phyloP scores from a whole-genome alignment of 192 early-diverging fungal species.

The Oehlia diaphana region DNA sequence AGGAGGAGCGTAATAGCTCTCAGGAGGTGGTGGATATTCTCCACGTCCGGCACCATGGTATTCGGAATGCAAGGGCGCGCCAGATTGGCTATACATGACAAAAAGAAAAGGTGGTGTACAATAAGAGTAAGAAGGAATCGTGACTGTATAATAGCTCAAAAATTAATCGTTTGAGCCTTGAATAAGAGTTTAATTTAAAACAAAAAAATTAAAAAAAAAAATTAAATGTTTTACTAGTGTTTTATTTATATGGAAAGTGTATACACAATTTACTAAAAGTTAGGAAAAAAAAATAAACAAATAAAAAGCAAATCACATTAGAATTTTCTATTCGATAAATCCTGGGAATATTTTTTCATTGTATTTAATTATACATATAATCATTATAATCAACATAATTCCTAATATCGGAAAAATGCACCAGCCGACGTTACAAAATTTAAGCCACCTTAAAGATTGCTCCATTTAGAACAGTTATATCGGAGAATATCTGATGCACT shows the following conservation, averaged over 20 bases:
- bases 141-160: background rate
- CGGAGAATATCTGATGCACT: too few relatives aligned
- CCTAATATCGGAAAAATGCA: background rate
- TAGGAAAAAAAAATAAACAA: background rate
- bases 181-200: background rate
- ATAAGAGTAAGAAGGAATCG: background rate
- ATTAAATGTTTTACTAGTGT: background rate
- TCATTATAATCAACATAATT: too few relatives aligned
- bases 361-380: too few relatives aligned
- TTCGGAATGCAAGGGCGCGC: background rate
- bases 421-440: background rate
- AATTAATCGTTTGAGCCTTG: background rate
- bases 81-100: background rate
- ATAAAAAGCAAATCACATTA: background rate
- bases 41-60: conserved; percentile 13
- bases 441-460: too few relatives aligned
- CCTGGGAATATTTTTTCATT: background rate
- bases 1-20: conserved; percentile 4
- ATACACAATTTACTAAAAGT: background rate
- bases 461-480: too few relatives aligned
- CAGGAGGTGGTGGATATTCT: conserved; percentile 6
- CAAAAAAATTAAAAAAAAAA: background rate
- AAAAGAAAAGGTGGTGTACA: background rate
- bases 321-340: background rate
- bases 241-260: background rate